Evolutionary conservation across 164 flowering plant species (phyloP), one percentile per base, ranked within the genome.

Genomic region (Vitis riparia): DNA sequence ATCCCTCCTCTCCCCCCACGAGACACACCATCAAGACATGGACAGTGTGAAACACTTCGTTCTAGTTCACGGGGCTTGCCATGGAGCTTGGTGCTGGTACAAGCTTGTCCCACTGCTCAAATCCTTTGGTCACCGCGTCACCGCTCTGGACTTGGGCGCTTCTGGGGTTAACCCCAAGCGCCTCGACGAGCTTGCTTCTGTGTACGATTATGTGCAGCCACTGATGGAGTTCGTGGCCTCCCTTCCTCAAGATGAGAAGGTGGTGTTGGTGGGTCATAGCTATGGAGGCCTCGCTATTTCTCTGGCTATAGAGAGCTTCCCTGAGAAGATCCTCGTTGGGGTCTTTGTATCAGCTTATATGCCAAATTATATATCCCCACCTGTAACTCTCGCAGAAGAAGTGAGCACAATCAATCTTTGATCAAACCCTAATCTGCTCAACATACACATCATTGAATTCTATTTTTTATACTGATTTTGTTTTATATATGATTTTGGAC

Each of bases 61-160:
- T 19, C 51, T 76, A 2, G 73, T 81, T 27, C 84, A 81, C 13
- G 84, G 84, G 1, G 51, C 51, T 3, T 51, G 80, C 51, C 80
- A 78, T 30, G 84, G 84, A 9, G 84, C 78, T 0, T 81, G 84
- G 84, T 73, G 80, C 71, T 81, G 82, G 84, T 76, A 66, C 80
- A 81, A 81, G 74, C 50, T 81, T 23, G 13, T 3, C 1, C 3
- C 59, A 2, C 69, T 57, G 15, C 68, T 81, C 15, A 56, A 70
- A 19, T 37, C 48, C 1, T 66, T 73, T 30, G 81, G 84, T 29
- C 84, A 81, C 67, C 73, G 68, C 3, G 84, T 76, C 69, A 78
- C 79, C 0, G 76, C 75, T 6, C 16, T 81, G 30, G 81, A 81
- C 66, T 63, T 81, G 2, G 78, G 52, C 4, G 77, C 73, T 27